phyloP scores from a whole-genome alignment of 352 stramenopile genomes.

The Thalassiosira oceanica region DNA sequence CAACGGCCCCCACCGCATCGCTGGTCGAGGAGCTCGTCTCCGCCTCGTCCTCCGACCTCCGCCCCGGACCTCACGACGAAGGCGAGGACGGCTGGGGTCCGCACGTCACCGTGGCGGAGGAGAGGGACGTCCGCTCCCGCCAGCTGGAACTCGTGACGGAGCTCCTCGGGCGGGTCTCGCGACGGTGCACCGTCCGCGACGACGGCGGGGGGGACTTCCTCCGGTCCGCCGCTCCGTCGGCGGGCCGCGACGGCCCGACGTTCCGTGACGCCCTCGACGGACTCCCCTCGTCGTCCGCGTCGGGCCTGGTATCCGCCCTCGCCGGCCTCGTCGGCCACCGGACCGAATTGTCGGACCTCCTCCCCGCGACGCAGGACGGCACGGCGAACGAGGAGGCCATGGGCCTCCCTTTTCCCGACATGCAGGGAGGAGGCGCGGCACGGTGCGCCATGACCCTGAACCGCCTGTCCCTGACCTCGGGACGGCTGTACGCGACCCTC shows the following conservation, averaged over 20 bases:
- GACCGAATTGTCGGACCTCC: conserved; percentile 30
- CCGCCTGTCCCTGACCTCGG: conserved; percentile 31
- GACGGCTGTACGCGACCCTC: conserved; percentile 57
- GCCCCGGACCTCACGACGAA: conserved; percentile 1
- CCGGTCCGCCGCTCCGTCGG: conserved; percentile 24
- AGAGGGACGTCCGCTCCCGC: background rate
- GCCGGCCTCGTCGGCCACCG: conserved; percentile 43
- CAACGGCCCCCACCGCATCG: background rate
- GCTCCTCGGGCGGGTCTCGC: conserved; percentile 7
- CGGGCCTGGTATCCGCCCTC: conserved; percentile 25
- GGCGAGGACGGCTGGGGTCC: background rate
- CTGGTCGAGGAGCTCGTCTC: conserved; percentile 23
- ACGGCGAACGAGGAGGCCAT: conserved; percentile 60
- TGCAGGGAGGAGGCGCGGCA: conserved; percentile 1
- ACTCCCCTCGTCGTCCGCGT: conserved; percentile 21
- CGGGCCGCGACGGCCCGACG: background rate
- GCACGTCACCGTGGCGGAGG: conserved; percentile 5
- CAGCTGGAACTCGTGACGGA: conserved; percentile 21
- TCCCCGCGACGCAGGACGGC: conserved; percentile 64
- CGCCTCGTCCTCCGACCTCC: conserved; percentile 3
- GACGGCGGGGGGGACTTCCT: background rate
- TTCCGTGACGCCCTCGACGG: conserved; percentile 28
- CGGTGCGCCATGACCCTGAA: conserved; percentile 48
- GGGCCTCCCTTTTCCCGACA: background rate
- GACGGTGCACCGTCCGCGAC: background rate